Conservation (phyloP, 176 grass and related monocot genomes). For the Paspalum vaginatum region DNA sequence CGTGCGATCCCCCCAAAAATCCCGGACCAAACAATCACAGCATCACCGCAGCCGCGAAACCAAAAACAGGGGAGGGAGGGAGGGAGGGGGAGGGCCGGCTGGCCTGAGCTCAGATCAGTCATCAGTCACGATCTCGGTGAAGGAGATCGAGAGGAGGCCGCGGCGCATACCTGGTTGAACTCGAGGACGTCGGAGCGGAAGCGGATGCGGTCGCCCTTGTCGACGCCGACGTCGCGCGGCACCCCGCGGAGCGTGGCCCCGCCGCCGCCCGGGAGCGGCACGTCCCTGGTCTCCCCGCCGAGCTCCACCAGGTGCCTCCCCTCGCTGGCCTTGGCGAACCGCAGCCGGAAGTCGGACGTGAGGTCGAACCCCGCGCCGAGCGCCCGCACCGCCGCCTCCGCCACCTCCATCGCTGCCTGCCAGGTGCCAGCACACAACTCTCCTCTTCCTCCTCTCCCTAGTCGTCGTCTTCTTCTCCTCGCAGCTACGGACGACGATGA, state of each 20-base stretch:
- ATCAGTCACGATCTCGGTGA: too few species aligned
- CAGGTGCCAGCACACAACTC: not conserved
- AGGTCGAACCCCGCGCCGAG: slow-evolving; percentile 90
- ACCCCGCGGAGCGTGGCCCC: slow-evolving; percentile 60
- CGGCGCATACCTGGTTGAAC: slow-evolving; percentile 73
- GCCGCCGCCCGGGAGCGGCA: slow-evolving; percentile 68
- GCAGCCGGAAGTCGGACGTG: slow-evolving; percentile 85
- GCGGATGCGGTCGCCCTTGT: slow-evolving; percentile 91
- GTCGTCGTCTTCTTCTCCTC: not conserved
- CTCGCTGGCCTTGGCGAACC: slow-evolving; percentile 67
- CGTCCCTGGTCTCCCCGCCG: slow-evolving; percentile 68
- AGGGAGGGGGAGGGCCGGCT: not conserved
- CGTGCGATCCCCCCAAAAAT: slow-evolving; percentile 14
- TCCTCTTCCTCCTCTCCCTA: not conserved
- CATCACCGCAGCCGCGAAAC: not conserved
- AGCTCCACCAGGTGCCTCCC: slow-evolving; percentile 71
- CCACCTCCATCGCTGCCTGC: slow-evolving; percentile 40
- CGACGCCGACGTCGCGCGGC: slow-evolving; percentile 74
- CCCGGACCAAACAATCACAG: not conserved
- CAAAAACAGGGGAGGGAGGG: not conserved
- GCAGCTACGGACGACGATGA: not conserved
- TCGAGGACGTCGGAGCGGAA: slow-evolving; percentile 95
- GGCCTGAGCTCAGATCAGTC: too few species aligned
- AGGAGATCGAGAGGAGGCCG: not conserved
- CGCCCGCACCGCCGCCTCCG: slow-evolving; percentile 53